A percentile compares a stretch with the other conserved stretches of the same genome.
phyloP scores from a whole-genome alignment of 1,284 basidiomycete species.

The Lignosus rhinocerotis region DNA sequence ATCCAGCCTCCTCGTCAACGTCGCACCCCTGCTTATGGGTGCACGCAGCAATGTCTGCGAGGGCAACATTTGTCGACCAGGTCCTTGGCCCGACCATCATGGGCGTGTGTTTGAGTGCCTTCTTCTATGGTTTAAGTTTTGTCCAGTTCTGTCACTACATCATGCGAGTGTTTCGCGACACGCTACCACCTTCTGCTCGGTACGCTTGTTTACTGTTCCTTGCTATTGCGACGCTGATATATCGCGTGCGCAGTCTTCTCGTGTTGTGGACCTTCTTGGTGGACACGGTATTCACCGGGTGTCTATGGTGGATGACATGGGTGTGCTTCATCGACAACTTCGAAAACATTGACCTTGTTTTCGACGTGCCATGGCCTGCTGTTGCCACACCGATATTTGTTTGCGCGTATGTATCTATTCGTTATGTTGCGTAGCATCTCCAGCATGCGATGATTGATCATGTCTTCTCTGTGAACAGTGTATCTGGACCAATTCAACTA shows the following conservation, averaged over 20 bases:
- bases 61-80: no score
- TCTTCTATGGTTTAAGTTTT: conserved; percentile 15
- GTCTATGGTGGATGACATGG: conserved; percentile 37
- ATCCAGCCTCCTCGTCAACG: no score
- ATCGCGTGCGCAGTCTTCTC: conserved; percentile 23
- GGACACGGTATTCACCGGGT: conserved; percentile 35
- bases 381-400: conserved; percentile 35
- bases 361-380: conserved; percentile 33
- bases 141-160: conserved; percentile 17
- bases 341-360: conserved; percentile 27
- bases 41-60: no score
- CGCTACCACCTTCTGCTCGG: background rate
- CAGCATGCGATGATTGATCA: no score
- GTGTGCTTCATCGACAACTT: conserved; percentile 35
- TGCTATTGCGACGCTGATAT: background rate
- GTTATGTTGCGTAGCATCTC: no score
- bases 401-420: conserved; percentile 17
- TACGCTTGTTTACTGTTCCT: background rate
- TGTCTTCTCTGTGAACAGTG: conserved; percentile 1
- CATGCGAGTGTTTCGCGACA: conserved; percentile 3
- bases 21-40: no score
- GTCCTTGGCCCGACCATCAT: conserved; percentile 14
- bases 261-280: conserved; percentile 36
- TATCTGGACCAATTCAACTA: background rate
- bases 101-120: conserved; percentile 13